Evolutionary conservation across 805 yeast genomes (phyloP).

Genomic region (Saccharomycopsis sp.): DNA sequence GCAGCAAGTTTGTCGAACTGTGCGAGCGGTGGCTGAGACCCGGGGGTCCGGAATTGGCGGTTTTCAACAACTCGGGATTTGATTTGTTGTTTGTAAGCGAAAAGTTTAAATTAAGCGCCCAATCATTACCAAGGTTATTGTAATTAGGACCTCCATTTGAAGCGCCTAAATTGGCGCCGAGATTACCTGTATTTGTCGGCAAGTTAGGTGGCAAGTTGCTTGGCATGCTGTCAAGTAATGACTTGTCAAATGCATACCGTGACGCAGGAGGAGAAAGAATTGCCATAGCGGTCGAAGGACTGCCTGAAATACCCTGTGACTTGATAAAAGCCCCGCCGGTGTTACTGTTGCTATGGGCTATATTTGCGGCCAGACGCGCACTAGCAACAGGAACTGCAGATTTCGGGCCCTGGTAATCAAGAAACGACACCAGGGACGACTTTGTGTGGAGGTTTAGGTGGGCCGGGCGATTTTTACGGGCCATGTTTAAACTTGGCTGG

Average conservation of each 20-base stretch:
- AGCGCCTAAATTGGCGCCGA: no score
- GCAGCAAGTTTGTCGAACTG: background rate
- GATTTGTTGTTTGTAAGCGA: slow-evolving; percentile 9
- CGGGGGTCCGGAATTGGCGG: background rate
- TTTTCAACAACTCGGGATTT: background rate
- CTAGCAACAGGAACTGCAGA: background rate
- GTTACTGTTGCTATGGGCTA: background rate
- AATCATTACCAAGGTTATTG: slow-evolving; percentile 17
- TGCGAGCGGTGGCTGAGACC: background rate
- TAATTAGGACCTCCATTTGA: slow-evolving; percentile 11
- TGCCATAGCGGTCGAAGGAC: slow-evolving; percentile 29
- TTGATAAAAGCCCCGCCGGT: background rate
- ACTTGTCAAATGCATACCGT: slow-evolving; percentile 26
- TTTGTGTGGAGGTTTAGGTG: slow-evolving; percentile 10
- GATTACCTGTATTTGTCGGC: no score
- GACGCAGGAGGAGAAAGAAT: slow-evolving; percentile 38
- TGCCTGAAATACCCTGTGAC: slow-evolving; percentile 9
- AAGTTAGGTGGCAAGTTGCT: no score
- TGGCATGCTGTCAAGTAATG: background rate
- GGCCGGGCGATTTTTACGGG: background rate
- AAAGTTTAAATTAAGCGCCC: slow-evolving; percentile 19
- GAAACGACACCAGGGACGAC: slow-evolving; percentile 17
- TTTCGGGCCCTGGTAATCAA: slow-evolving; percentile 13
- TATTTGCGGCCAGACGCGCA: background rate
- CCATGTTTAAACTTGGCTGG: background rate